Evolutionary conservation across 2,329 filamentous ascomycete species (phyloP), one percentile per base, ranked within the genome.

Genomic region (Aspergillus neotritici): DNA sequence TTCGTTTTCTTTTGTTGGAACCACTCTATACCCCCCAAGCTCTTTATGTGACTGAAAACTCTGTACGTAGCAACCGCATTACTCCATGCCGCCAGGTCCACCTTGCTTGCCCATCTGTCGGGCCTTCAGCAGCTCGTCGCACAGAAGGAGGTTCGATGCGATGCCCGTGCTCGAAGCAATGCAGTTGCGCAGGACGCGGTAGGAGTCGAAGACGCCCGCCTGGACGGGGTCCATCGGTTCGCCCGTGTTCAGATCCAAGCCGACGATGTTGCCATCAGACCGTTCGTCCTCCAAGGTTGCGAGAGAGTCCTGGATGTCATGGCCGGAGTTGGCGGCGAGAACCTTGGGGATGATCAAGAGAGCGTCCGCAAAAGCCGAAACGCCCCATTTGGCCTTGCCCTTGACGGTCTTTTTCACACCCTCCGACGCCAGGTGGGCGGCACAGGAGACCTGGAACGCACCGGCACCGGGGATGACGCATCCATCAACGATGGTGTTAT

Each of bases 401-500:
- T 96, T 98, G 64, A 97, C 86, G 25, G 85, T 84, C 75, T 88
- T 94, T 57, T 78, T 77, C 73, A 97, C 94, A 13, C 78, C 79
- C 60, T 95, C 88, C 52, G 88, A 89, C 65, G 85, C 86, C 49
- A 98, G 76, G 68, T 95, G 89, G 36, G 83, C 78, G 16, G 90
- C 88, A 57, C 87, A 94, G 28, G 93, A 90, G 35, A 98, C 83
- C 69, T 98, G 93, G 81, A 95, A 98, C 38, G 93, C 87, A 58
- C 93, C 93, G 45, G 83, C 93, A 46, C 93, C 93, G 1, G 93
- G 93, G 17, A 98, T 88, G 14, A 98, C 93, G 55, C 86, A 91
- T 70, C 84, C 82, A 67, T 98, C 93, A n/a, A 97, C 91, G 66
- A 98, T 97, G 77, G 94, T 95, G 76, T 98, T 98, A 80, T 96